Evolutionary conservation across 208 protist genomes (phyloP).

Genomic region (Vickermania spadyakhi): DNA sequence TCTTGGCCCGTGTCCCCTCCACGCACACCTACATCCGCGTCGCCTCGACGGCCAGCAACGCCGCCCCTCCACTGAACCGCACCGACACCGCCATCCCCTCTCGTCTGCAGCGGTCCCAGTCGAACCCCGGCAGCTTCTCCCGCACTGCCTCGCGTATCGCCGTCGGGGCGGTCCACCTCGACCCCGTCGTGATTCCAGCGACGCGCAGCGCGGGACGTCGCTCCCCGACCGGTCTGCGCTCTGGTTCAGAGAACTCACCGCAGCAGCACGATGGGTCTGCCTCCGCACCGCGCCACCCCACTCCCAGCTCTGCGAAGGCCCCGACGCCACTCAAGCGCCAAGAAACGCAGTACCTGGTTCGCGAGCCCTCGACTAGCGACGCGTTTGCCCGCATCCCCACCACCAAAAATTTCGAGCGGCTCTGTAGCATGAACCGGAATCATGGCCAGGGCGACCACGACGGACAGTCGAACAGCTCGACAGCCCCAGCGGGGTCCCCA

Average conservation of each 20-base stretch:
- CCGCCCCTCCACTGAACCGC: neutral
- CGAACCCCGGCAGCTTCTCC: neutral
- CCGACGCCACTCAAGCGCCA: neutral
- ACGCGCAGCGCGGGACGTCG: neutral
- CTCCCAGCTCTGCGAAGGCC: neutral
- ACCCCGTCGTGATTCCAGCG: neutral
- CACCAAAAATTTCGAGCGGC: neutral
- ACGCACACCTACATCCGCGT: neutral
- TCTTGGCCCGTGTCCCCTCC: neutral
- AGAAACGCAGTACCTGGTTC: neutral
- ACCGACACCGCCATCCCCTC: neutral
- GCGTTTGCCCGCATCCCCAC: conserved; percentile 1
- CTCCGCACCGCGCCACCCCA: neutral
- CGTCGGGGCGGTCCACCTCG: neutral
- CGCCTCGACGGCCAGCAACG: neutral
- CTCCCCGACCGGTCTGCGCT: neutral
- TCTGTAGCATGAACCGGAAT: neutral
- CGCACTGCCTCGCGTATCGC: neutral
- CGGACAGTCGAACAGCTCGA: neutral
- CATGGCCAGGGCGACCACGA: neutral
- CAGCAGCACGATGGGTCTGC: no score
- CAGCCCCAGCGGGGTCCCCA: neutral
- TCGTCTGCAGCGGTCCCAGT: neutral
- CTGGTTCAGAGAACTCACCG: no score
- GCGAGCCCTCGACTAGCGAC: neutral